These are phyloP conservation scores for Luvunga scandens DNA, from an alignment of 345 rosid species.

Conservation along the genomic window DNA sequence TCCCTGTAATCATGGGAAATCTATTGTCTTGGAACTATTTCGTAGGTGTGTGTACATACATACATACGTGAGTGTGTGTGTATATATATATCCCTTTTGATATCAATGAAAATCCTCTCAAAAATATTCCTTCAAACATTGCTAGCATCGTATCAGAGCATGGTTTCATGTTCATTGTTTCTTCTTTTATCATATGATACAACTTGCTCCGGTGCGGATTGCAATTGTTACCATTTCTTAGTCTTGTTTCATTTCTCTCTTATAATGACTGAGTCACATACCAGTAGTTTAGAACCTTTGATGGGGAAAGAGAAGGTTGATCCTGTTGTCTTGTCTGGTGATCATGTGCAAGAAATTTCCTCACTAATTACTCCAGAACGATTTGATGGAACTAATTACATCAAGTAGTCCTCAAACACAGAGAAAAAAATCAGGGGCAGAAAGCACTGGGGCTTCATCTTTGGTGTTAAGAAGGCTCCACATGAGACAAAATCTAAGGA, in stretches of 20 bases:
- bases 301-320: not conserved
- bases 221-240: not conserved
- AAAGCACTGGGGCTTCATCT: not conserved
- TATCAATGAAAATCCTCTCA: not conserved
- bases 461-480: not conserved
- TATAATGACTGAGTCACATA: not conserved
- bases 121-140: not conserved
- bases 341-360: not conserved
- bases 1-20: not conserved
- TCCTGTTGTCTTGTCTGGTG: not conserved
- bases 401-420: constrained; percentile 1
- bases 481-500: not conserved
- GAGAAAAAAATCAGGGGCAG: not conserved
- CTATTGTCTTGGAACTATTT: too few relatives aligned
- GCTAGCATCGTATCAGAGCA: not conserved
- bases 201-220: not conserved
- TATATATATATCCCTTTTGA: not conserved
- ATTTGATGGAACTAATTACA: constrained; percentile 6
- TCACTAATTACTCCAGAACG: not conserved
- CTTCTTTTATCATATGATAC: not conserved
- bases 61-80: too few relatives aligned
- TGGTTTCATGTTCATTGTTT: not conserved
- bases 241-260: too few relatives aligned
- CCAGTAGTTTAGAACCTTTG: not conserved
- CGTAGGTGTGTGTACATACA: too few relatives aligned